Evolutionary conservation across 495 filamentous ascomycete genomes (phyloP).

Genomic region (Penicillium daleae): DNA sequence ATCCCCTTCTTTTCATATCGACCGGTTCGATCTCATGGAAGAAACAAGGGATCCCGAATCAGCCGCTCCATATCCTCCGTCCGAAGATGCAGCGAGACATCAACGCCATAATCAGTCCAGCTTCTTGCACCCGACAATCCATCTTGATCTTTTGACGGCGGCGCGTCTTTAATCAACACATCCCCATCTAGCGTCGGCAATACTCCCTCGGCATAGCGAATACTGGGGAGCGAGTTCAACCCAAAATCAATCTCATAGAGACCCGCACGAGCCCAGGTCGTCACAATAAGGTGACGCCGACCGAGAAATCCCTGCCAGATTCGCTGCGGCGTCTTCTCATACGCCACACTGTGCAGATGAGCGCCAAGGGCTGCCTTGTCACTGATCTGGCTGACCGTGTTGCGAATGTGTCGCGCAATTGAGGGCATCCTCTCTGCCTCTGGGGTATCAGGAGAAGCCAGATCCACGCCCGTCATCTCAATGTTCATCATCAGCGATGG

Average conservation of each 20-base stretch:
- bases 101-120: slow-evolving; percentile 32
- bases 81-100: slow-evolving; percentile 32
- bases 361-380: slow-evolving; percentile 23
- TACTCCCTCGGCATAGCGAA: slow-evolving; percentile 31
- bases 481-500: slow-evolving; percentile 33
- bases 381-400: slow-evolving; percentile 28
- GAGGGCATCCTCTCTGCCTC: background rate
- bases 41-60: slow-evolving; percentile 20
- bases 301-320: slow-evolving; percentile 43
- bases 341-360: slow-evolving; percentile 34
- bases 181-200: slow-evolving; percentile 33
- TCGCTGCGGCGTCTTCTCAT: slow-evolving; percentile 36
- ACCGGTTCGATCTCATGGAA: slow-evolving; percentile 13
- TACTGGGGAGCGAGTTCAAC: slow-evolving; percentile 3
- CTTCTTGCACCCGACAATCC: background rate
- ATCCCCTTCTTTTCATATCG: too few species aligned
- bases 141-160: slow-evolving; percentile 10
- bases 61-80: slow-evolving; percentile 34
- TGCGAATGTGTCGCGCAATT: slow-evolving; percentile 27
- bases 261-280: slow-evolving; percentile 32
- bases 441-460: slow-evolving; percentile 10
- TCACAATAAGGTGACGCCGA: slow-evolving; percentile 33
- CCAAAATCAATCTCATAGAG: slow-evolving; percentile 39
- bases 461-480: slow-evolving; percentile 22
- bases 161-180: slow-evolving; percentile 34